Conservation (phyloP, 2,329 filamentous ascomycete genomes). For the Pseudocercospora cruenta region DNA sequence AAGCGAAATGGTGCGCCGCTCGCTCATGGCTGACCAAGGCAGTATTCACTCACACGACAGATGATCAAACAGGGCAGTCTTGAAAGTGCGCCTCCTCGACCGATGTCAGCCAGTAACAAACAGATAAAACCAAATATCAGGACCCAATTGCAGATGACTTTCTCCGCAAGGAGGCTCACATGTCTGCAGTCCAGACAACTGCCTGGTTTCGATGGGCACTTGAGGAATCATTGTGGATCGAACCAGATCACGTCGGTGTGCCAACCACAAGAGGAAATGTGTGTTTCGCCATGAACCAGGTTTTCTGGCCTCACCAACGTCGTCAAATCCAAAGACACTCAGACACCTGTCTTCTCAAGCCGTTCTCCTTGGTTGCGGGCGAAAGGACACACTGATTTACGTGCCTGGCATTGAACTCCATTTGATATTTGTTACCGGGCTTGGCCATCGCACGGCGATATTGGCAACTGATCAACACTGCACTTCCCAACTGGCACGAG, state of each 20-base stretch:
- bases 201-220: background rate
- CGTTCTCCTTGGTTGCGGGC: background rate
- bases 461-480: background rate
- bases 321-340: background rate
- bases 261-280: background rate
- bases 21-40: background rate
- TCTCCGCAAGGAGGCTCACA: background rate
- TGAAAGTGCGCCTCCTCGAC: background rate
- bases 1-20: background rate
- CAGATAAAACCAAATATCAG: background rate
- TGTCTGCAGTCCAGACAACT: background rate
- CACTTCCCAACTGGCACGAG: background rate
- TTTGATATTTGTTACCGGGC: too few species aligned
- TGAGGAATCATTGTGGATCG: background rate
- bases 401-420: too few species aligned
- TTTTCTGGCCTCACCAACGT: background rate
- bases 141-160: background rate
- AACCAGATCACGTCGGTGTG: background rate
- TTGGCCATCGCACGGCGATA: background rate
- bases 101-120: background rate
- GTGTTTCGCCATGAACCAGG: conserved; percentile 1
- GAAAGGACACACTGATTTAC: background rate
- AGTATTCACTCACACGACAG: background rate
- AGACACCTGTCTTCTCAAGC: background rate
- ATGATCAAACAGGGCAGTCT: background rate